Conservation (phyloP, 768 basidiomycete species). For the Ramaria sp. region DNA sequence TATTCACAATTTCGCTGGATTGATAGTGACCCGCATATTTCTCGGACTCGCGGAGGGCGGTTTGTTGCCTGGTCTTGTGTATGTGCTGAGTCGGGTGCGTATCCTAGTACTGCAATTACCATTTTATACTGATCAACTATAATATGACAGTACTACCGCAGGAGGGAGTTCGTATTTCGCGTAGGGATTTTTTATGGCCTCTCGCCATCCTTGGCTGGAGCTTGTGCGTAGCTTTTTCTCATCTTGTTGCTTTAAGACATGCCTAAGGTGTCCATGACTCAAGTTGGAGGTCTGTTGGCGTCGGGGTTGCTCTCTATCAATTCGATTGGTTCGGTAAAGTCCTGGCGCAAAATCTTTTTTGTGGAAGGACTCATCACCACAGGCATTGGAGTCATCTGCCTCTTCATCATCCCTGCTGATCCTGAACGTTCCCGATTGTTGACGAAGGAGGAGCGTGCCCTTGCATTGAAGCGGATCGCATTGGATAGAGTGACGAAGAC, state of each 20-base stretch:
- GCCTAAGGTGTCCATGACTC: not conserved
- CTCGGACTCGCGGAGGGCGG: conserved; percentile 34
- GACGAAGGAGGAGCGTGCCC: conserved; percentile 22
- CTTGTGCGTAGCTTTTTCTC: conserved; percentile 20
- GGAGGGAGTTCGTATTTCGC: conserved; percentile 25
- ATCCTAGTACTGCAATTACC: not conserved
- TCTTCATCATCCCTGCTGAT: conserved; percentile 27
- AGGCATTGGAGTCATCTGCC: conserved; percentile 25
- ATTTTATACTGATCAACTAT: not conserved
- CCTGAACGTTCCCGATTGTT: conserved; percentile 25
- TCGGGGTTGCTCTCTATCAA: conserved; percentile 24
- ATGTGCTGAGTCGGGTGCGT: conserved; percentile 28
- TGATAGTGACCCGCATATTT: conserved; percentile 29
- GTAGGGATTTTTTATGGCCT: conserved; percentile 27
- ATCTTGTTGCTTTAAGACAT: not conserved
- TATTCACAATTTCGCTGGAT: conserved; percentile 22
- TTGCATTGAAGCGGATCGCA: conserved; percentile 27
- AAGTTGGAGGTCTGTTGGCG: conserved; percentile 30
- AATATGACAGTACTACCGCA: conserved; percentile 24
- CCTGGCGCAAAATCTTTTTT: conserved; percentile 34
- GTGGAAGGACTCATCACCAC: conserved; percentile 33
- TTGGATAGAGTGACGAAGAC: conserved; percentile 24
- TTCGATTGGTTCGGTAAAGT: conserved; percentile 22
- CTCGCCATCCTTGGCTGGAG: conserved; percentile 25
- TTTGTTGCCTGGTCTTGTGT: conserved; percentile 31